These are phyloP conservation scores for Spongospora subterranea DNA, from an alignment of 208 protist genomes.

Conservation along the genomic window DNA sequence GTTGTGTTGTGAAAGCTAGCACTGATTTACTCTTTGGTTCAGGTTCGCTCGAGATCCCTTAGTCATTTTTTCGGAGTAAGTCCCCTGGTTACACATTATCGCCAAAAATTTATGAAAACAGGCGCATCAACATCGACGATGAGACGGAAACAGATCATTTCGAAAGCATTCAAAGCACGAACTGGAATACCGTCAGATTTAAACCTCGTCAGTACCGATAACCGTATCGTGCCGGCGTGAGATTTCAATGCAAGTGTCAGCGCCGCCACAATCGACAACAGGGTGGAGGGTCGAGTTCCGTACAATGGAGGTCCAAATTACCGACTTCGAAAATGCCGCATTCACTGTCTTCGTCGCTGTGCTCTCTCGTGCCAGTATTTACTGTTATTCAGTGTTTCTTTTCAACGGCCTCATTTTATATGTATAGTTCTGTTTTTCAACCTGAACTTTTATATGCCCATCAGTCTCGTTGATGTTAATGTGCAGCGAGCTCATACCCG, in stretches of 20 bases:
- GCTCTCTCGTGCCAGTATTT: slow-evolving; percentile 83
- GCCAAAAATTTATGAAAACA: neutral
- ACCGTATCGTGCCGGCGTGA: neutral
- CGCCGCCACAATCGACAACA: slow-evolving; percentile 63
- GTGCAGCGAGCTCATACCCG: slow-evolving; percentile 89
- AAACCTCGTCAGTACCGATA: slow-evolving; percentile 60
- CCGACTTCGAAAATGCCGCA: slow-evolving; percentile 98
- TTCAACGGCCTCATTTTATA: neutral
- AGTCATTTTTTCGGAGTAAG: slow-evolving; percentile 68
- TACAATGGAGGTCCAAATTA: slow-evolving; percentile 87
- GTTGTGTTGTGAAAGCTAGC: neutral
- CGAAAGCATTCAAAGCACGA: slow-evolving; percentile 79
- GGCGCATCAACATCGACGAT: slow-evolving; percentile 84
- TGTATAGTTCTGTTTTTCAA: slow-evolving; percentile 86
- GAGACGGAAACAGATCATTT: slow-evolving; percentile 91
- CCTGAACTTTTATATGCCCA: slow-evolving; percentile 92
- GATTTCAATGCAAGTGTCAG: slow-evolving; percentile 44
- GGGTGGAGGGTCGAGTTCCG: slow-evolving; percentile 96
- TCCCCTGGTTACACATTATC: slow-evolving; percentile 39
- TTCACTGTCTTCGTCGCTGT: slow-evolving; percentile 93
- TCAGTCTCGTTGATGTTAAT: slow-evolving; percentile 93
- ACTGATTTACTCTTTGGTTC: neutral
- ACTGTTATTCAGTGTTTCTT: neutral
- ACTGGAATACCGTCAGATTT: slow-evolving; percentile 72
- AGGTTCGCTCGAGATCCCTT: slow-evolving; percentile 89